These are phyloP conservation scores for Lactifluus volemus DNA, from an alignment of 768 basidiomycete species.

Conservation along the genomic window DNA sequence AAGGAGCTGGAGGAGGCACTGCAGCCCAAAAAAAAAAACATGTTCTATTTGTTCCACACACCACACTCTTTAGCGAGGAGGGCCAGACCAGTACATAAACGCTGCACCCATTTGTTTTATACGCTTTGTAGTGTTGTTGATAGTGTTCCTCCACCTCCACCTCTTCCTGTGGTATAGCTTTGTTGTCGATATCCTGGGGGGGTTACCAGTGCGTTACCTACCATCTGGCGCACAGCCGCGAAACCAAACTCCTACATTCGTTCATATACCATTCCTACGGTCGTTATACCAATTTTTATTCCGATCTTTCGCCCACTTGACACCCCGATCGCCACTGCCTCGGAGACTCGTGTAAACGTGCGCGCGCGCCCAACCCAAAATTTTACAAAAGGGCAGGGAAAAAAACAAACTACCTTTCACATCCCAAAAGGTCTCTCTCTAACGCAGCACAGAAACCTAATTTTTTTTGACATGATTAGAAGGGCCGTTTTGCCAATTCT, in stretches of 20 bases:
- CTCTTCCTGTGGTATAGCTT: background rate
- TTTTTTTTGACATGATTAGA: too few relatives aligned
- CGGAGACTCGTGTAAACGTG: background rate
- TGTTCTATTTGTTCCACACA: background rate
- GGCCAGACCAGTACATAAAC: background rate
- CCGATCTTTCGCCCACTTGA: conserved; percentile 10
- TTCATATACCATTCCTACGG: conserved; percentile 5
- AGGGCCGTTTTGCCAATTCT: too few relatives aligned
- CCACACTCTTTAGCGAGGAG: background rate
- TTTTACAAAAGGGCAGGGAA: too few relatives aligned
- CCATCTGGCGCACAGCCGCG: background rate
- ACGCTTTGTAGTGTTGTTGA: background rate
- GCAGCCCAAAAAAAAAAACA: background rate
- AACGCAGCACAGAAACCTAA: too few relatives aligned
- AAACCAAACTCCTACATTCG: background rate
- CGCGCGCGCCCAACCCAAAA: background rate
- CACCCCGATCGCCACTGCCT: conserved; percentile 12
- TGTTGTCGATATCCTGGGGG: background rate
- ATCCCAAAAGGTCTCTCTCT: too few relatives aligned
- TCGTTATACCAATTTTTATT: background rate
- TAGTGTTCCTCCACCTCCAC: background rate
- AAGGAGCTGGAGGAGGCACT: background rate
- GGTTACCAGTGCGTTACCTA: background rate
- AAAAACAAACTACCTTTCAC: too few relatives aligned
- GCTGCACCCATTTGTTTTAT: background rate